These are phyloP conservation scores for Eucalyptus erythrocorys DNA, from an alignment of 345 rosid genomes.

Conservation along the genomic window DNA sequence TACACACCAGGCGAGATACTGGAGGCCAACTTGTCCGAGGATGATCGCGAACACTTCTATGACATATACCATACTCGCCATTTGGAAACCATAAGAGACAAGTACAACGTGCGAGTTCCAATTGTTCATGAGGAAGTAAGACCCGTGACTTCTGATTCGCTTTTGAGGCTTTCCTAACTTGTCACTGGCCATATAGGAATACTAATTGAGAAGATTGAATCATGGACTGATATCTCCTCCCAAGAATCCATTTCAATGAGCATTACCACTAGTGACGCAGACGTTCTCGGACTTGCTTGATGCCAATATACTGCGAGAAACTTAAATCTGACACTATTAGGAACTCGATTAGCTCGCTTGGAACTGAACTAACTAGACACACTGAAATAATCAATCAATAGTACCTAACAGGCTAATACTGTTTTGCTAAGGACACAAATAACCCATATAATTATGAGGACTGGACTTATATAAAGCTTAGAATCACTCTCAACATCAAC, in stretches of 20 bases:
- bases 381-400: background rate
- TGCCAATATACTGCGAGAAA: background rate
- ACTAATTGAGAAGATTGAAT: background rate
- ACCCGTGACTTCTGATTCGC: background rate
- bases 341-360: background rate
- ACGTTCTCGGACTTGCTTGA: background rate
- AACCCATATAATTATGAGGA: background rate
- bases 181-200: background rate
- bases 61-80: background rate
- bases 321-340: background rate
- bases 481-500: background rate
- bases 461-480: background rate
- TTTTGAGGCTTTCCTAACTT: background rate
- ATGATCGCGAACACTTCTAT: background rate
- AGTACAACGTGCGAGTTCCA: background rate
- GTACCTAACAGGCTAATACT: background rate
- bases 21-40: background rate
- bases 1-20: background rate
- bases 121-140: background rate
- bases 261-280: background rate
- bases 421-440: background rate
- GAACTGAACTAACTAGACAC: background rate
- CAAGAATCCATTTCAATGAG: background rate
- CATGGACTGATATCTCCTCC: background rate
- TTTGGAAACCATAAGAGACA: background rate